Conservation (phyloP, 176 grass and related monocot genomes). For the Oryza meridionalis region DNA sequence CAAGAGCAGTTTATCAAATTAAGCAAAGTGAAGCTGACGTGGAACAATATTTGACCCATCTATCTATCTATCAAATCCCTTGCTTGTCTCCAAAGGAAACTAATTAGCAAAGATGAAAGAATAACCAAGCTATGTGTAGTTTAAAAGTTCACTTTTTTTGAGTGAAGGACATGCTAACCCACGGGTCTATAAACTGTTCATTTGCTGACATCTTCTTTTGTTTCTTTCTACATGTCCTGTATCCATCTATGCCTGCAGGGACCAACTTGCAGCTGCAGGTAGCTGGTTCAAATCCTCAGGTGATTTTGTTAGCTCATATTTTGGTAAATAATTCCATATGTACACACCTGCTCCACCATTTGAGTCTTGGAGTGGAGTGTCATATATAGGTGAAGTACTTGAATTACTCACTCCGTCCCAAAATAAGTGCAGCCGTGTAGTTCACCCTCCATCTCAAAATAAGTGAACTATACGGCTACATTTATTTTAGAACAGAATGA, state of each 20-base stretch:
- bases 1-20: background rate
- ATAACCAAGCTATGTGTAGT: background rate
- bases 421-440: no score
- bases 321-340: background rate
- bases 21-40: background rate
- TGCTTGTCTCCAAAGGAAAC: conserved; percentile 41
- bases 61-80: background rate
- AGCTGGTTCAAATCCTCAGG: background rate
- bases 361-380: background rate
- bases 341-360: background rate
- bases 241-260: background rate
- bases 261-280: conserved; percentile 1
- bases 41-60: background rate
- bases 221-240: conserved; percentile 21
- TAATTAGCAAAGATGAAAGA: background rate
- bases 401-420: background rate
- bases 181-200: conserved; percentile 28
- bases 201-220: background rate
- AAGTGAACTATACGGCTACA: no score
- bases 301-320: background rate
- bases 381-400: background rate
- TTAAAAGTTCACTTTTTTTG: background rate
- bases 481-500: no score
- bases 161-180: conserved; percentile 16
- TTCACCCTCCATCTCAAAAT: no score